Evolutionary conservation across 495 filamentous ascomycete genomes (phyloP).

Genomic region (Tuber magnatum): DNA sequence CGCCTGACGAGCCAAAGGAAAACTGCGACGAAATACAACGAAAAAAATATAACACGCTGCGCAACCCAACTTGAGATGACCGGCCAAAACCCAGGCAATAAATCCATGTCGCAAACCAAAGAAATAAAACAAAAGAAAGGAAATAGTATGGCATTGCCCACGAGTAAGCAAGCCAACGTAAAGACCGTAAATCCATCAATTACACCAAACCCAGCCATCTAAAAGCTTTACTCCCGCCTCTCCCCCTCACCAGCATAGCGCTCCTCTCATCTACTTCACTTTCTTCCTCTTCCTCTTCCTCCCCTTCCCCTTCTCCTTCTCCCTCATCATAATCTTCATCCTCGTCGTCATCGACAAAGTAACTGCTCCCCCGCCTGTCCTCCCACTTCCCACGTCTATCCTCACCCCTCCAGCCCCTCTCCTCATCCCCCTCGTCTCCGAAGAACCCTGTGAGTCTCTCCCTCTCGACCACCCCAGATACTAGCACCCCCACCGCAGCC

Average conservation of each 20-base stretch:
- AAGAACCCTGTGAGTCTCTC: constrained; percentile 27
- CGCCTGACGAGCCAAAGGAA: neutral
- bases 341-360: constrained; percentile 26
- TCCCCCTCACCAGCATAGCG: constrained; percentile 12
- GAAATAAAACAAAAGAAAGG: neutral
- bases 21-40: neutral
- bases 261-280: constrained; percentile 19
- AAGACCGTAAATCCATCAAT: neutral
- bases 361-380: constrained; percentile 18
- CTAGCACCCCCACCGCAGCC: constrained; percentile 17
- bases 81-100: neutral
- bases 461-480: constrained; percentile 10
- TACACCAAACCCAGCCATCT: constrained; percentile 32
- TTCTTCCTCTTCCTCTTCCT: constrained; percentile 18
- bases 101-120: neutral
- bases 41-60: neutral
- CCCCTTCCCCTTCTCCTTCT: constrained; percentile 15
- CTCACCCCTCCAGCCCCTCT: constrained; percentile 6
- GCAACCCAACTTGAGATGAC: neutral
- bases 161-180: neutral
- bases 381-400: constrained; percentile 1
- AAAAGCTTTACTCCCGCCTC: constrained; percentile 32
- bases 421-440: constrained; percentile 2
- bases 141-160: neutral
- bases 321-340: constrained; percentile 24